Evolutionary conservation across 1,139 yeast genomes (phyloP), one percentile per base, ranked within the genome.

Genomic region (Scheffersomyces segobiensis): DNA sequence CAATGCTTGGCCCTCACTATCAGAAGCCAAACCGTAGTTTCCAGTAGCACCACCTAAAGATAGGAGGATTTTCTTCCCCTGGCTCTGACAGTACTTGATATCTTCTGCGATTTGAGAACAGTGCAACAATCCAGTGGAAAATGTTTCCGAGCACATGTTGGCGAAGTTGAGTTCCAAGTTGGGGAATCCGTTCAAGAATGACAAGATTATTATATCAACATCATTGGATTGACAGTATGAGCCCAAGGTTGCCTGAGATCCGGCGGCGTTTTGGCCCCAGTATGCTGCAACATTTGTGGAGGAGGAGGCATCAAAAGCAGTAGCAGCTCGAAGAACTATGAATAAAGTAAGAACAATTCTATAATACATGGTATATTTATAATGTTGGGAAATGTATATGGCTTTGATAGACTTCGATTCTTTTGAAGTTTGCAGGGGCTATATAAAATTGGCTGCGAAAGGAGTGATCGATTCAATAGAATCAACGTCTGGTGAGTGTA

Each of bases 211-310:
- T 24, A 64, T 63, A 47, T 66, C 70, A 12, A 62, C 65, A 12
- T 55, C 56, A 42, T 57, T 57, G 46, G 58, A 49, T 3, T 54
- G 59, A 59, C 71, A 68, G 60, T 65, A 67, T 24, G 56, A 42
- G 46, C 55, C 55, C 56, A 67, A 62, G 1, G 58, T 52, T 24
- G 57, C 52, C 50, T 66, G 67, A 53, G 57, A 49, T 2, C 62
- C 61, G 49, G 59, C 62, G 42, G 70, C 58, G 53, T 67, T 65
- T 47, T 67, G 70, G 50, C 71, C 71, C 70, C 69, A 67, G 58
- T 67, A 68, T 12, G 63, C 62, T 10, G 64, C 70, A 10, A 66
- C 60, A 51, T 60, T 60, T 53, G 19, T 50, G 10, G 51, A 20
- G 5, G 50, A 48, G 2, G 24, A 20, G 17, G 50, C 50, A 48